Conservation (phyloP, 2,329 filamentous ascomycete genomes). For the Clarireedia hainanense region DNA sequence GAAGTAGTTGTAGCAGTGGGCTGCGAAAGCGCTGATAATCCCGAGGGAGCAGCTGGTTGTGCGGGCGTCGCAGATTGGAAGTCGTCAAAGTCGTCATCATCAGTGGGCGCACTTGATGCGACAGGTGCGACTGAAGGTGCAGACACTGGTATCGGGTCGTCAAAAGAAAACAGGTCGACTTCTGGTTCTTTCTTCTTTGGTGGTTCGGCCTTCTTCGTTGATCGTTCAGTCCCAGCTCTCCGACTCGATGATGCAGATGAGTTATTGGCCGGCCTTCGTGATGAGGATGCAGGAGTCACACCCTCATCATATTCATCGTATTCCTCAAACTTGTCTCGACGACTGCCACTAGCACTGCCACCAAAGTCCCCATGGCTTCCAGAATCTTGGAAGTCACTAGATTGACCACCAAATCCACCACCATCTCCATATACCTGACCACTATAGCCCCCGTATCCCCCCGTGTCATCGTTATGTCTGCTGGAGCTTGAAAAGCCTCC, state of each 20-base stretch:
- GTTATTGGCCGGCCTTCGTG: constrained; percentile 27
- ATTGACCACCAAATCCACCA: constrained; percentile 79
- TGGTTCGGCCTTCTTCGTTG: constrained; percentile 58
- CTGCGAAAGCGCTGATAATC: constrained; percentile 32
- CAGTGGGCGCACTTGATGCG: constrained; percentile 33
- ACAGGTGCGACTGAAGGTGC: constrained; percentile 35
- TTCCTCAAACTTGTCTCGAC: constrained; percentile 80
- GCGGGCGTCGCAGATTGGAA: constrained; percentile 79
- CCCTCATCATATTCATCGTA: constrained; percentile 95
- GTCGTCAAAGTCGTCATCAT: constrained; percentile 92
- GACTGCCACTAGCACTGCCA: constrained; percentile 30
- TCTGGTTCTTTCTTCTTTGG: constrained; percentile 83
- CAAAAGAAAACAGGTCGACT: constrained; percentile 86
- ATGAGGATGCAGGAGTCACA: constrained; percentile 40
- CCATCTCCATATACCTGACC: constrained; percentile 89
- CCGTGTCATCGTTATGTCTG: constrained; percentile 72
- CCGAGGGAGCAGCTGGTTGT: constrained; percentile 35
- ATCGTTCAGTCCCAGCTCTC: constrained; percentile 37
- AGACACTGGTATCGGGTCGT: constrained; percentile 55
- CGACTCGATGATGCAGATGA: constrained; percentile 18
- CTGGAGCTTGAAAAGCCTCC: constrained; percentile 42
- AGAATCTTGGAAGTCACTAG: constrained; percentile 61
- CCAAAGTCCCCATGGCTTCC: constrained; percentile 17
- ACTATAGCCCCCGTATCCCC: constrained; percentile 56
- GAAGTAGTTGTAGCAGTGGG: constrained; percentile 45